A percentile compares a stretch with the other conserved stretches of the same genome.
These are phyloP conservation scores for Xylaria sp. DNA, from an alignment of 2,329 filamentous ascomycete genomes.

Conservation along the genomic window DNA sequence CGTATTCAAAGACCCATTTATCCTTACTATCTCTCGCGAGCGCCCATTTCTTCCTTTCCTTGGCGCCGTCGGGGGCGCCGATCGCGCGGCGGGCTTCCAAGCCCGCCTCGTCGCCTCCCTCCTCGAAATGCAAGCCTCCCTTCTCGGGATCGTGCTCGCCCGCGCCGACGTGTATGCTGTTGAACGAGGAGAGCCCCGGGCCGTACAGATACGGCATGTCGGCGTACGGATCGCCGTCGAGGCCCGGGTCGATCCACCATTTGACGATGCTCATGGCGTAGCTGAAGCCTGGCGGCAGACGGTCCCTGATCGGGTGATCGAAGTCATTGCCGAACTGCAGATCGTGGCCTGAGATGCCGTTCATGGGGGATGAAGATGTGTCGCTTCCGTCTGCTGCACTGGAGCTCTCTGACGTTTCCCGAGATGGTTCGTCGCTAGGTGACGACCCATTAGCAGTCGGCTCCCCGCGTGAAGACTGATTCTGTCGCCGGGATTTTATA, in stretches of 20 bases:
- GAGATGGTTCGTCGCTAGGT: background rate
- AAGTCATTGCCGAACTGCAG: constrained; percentile 97
- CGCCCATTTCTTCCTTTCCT: constrained; percentile 69
- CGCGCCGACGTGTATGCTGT: constrained; percentile 74
- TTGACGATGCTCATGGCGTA: constrained; percentile 86
- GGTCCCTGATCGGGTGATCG: constrained; percentile 86
- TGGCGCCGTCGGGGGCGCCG: constrained; percentile 63
- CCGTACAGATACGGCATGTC: constrained; percentile 90
- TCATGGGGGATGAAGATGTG: constrained; percentile 20
- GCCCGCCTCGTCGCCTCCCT: constrained; percentile 71
- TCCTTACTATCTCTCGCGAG: constrained; percentile 60
- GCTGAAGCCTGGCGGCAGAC: constrained; percentile 85
- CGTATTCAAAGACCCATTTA: constrained; percentile 66
- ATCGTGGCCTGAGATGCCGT: constrained; percentile 72
- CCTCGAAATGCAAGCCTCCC: constrained; percentile 68
- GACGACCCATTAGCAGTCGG: background rate
- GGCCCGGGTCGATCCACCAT: constrained; percentile 89
- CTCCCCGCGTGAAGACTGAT: background rate
- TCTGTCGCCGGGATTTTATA: constrained; percentile 27
- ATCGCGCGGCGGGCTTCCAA: constrained; percentile 56
- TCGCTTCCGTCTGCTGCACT: background rate
- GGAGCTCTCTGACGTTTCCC: background rate
- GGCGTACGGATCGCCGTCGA: constrained; percentile 90
- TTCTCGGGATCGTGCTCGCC: constrained; percentile 58
- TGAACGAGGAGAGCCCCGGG: constrained; percentile 81